Evolutionary conservation across 2,329 filamentous ascomycete species (phyloP).

Genomic region (Monilinia fructicola): DNA sequence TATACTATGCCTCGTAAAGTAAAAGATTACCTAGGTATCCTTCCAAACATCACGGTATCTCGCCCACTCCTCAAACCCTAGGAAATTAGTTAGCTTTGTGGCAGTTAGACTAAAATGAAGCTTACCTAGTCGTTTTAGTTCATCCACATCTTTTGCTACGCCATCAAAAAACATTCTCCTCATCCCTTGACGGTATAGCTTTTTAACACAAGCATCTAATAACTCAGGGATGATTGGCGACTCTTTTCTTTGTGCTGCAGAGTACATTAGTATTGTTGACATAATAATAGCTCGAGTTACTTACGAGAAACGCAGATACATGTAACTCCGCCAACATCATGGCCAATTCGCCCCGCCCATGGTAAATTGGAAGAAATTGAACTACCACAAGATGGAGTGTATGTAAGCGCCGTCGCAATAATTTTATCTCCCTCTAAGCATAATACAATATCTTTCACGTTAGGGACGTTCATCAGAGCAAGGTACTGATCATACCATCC

Average conservation of each 20-base stretch:
- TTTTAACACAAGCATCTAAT: constrained; percentile 52
- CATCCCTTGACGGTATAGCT: constrained; percentile 52
- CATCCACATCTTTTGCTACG: constrained; percentile 51
- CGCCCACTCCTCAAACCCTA: constrained; percentile 60
- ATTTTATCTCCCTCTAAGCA: constrained; percentile 51
- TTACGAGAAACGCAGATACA: constrained; percentile 59
- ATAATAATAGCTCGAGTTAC: constrained; percentile 34
- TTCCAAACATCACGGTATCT: constrained; percentile 57
- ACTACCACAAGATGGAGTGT: constrained; percentile 49
- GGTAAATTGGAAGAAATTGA: constrained; percentile 53
- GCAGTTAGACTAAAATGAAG: constrained; percentile 5
- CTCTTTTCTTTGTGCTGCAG: constrained; percentile 41
- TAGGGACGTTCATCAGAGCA: constrained; percentile 49
- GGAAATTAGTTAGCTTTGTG: background rate
- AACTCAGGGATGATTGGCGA: constrained; percentile 52
- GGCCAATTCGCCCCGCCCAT: constrained; percentile 53
- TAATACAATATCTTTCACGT: constrained; percentile 55
- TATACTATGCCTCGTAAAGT: background rate
- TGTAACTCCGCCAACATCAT: constrained; percentile 57
- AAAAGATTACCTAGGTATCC: constrained; percentile 32
- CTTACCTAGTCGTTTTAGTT: constrained; percentile 55
- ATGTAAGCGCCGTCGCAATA: constrained; percentile 56
- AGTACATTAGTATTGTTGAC: constrained; percentile 22
- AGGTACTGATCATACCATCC: constrained; percentile 62
- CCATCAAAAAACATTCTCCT: constrained; percentile 56